phyloP scores from a whole-genome alignment of 768 basidiomycete genomes.

The Podaxis sp. region DNA sequence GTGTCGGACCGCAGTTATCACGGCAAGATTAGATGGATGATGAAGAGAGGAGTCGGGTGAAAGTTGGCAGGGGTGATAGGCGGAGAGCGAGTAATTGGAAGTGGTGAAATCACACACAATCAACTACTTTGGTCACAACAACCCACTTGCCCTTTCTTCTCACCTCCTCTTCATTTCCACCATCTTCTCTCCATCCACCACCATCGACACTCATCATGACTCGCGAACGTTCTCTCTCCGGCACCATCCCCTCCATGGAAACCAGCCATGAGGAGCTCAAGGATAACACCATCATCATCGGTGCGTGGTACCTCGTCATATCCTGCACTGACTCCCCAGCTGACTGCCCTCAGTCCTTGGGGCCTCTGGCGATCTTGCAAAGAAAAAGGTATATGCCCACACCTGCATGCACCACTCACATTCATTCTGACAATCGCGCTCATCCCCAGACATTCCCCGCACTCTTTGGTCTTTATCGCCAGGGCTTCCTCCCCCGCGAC shows the following conservation, averaged over 20 bases:
- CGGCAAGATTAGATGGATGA: constrained; percentile 12
- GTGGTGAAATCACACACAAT: background rate
- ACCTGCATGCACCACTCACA: background rate
- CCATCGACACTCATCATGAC: constrained; percentile 32
- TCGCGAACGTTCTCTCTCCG: constrained; percentile 60
- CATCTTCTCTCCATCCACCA: constrained; percentile 16
- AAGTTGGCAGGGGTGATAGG: background rate
- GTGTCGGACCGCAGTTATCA: constrained; percentile 6
- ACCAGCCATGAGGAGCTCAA: constrained; percentile 65
- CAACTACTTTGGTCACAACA: no score
- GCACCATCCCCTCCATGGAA: constrained; percentile 91
- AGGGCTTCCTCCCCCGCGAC: constrained; percentile 76
- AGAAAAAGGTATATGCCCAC: constrained; percentile 78
- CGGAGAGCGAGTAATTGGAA: background rate
- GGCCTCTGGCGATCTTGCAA: constrained; percentile 95
- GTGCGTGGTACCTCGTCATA: constrained; percentile 39
- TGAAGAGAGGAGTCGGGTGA: constrained; percentile 22
- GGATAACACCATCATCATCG: constrained; percentile 88
- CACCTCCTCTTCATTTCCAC: constrained; percentile 15
- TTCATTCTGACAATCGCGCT: constrained; percentile 10
- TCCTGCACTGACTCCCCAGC: background rate
- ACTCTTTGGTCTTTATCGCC: constrained; percentile 83
- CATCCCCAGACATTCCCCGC: constrained; percentile 84
- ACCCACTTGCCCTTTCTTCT: constrained; percentile 12
- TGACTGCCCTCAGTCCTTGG: constrained; percentile 66